Conservation (phyloP, 2,329 filamentous ascomycete genomes). For the Monosporascus sp. region DNA sequence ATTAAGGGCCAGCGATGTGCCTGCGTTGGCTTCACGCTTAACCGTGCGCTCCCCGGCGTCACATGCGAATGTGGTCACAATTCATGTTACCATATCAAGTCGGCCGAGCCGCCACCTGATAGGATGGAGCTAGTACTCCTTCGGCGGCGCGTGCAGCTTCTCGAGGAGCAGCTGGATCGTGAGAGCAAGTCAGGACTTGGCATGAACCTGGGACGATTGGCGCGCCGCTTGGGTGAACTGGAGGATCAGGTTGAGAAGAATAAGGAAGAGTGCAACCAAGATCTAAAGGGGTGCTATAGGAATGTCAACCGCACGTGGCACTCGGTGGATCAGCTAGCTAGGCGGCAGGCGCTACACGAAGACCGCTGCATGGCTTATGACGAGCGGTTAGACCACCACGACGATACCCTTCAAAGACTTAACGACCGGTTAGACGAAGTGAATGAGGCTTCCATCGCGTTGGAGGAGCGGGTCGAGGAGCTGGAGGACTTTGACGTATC, state of each 20-base stretch:
- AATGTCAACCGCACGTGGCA: conserved; percentile 52
- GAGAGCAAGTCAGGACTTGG: conserved; percentile 33
- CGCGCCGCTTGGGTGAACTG: conserved; percentile 42
- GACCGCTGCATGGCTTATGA: conserved; percentile 34
- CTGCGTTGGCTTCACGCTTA: conserved; percentile 52
- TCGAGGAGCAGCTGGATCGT: conserved; percentile 39
- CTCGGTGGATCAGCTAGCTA: conserved; percentile 41
- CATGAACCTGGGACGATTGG: conserved; percentile 23
- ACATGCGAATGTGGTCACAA: conserved; percentile 56
- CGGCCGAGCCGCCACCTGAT: conserved; percentile 38
- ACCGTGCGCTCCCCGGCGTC: conserved; percentile 47
- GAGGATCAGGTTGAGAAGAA: conserved; percentile 51
- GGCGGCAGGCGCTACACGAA: conserved; percentile 31
- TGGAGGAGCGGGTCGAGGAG: conserved; percentile 51
- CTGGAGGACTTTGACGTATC: conserved; percentile 35
- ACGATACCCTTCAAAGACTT: conserved; percentile 39
- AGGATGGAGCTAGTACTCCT: conserved; percentile 44
- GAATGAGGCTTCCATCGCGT: conserved; percentile 42
- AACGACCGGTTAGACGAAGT: conserved; percentile 45
- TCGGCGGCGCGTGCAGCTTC: conserved; percentile 37
- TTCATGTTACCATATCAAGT: conserved; percentile 52
- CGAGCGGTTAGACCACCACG: conserved; percentile 35
- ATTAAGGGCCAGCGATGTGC: conserved; percentile 54
- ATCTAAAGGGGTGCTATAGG: conserved; percentile 50
- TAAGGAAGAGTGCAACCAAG: conserved; percentile 44